A percentile compares a stretch with the other conserved stretches of the same genome.
These are phyloP conservation scores for Teunomyces pallodes DNA, from an alignment of 805 yeast genomes.

Conservation along the genomic window DNA sequence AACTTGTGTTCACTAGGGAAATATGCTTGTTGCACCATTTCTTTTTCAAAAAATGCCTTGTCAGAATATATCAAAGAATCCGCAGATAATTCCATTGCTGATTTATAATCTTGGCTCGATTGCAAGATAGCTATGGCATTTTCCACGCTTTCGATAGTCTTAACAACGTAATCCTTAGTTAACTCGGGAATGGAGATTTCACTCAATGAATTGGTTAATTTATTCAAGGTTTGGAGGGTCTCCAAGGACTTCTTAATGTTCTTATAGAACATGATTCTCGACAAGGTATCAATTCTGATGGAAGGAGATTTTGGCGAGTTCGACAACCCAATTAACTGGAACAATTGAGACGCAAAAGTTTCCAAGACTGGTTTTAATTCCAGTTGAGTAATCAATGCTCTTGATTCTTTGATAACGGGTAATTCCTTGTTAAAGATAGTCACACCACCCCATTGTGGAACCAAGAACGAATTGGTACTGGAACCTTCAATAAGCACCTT, in stretches of 20 bases:
- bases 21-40: constrained; percentile 92
- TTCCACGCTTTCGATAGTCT: constrained; percentile 45
- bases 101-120: constrained; percentile 27
- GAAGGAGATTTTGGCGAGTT: constrained; percentile 52
- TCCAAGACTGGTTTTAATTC: constrained; percentile 61
- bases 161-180: constrained; percentile 57
- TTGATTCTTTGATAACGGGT: constrained; percentile 15
- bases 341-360: constrained; percentile 70
- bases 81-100: constrained; percentile 40
- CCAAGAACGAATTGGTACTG: constrained; percentile 57
- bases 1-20: constrained; percentile 95
- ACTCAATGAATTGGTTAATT: constrained; percentile 64
- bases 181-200: constrained; percentile 81
- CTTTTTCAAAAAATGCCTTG: constrained; percentile 85
- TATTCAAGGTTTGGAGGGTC: constrained; percentile 70
- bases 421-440: constrained; percentile 44
- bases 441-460: constrained; percentile 93
- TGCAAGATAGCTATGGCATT: constrained; percentile 30
- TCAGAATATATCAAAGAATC: constrained; percentile 61
- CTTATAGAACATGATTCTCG: constrained; percentile 55
- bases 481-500: constrained; percentile 52
- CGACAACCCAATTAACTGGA: constrained; percentile 71
- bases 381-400: constrained; percentile 29
- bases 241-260: constrained; percentile 63
- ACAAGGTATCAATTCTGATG: constrained; percentile 64